Evolutionary conservation across 2,329 filamentous ascomycete species (phyloP), one percentile per base, ranked within the genome.

Genomic region (Zasmidium angulare): DNA sequence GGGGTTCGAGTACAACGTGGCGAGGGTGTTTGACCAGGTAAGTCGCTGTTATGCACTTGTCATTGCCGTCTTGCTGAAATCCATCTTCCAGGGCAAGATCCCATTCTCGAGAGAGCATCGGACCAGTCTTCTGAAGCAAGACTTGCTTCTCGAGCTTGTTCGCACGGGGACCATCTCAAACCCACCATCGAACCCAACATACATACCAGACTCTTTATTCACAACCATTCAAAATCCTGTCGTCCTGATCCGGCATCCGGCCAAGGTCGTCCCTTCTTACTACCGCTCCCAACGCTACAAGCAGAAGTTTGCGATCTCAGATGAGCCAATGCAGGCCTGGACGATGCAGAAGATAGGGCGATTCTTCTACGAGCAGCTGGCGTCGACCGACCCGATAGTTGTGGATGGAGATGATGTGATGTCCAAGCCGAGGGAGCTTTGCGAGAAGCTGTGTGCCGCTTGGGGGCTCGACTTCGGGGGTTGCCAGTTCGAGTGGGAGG

Each of bases 391-490:
- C 21, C 23, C 26, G 1, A 19, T 52, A 6, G 21, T 52, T 4
- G 50, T 52, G 1, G 50, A 52, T 2, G 50, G 50, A n/a, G 50
- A 52, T 36, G 50, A 52, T 52, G 50, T 52, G 12, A 52, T 52
- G 23, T 52, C 26, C 2, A 29, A 36, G 20, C 31, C 50, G 2
- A 19, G 14, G 14, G 26, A 21, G 7, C 21, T 52, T n/a, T 36
- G 50, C 22, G 17, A 1, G 22, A 52, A 52, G 50, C 24, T 52
- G 12, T 52, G 50, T 22, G 50, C 1, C 7, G 3, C 36, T 19
- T 52, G 50, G 50, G 26, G 31, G 2, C 6, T 52, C 24, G 50
- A 52, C 31, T 31, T 31, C 17, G 17, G 14, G 26, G 50, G 26
- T 9, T 19, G 26, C 7, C 23, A 31, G 12, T 52, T 52, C 19